Base-by-base conservation (phyloP, 2,329 filamentous ascomycete genomes). In the Monosporascus ibericus region DNA sequence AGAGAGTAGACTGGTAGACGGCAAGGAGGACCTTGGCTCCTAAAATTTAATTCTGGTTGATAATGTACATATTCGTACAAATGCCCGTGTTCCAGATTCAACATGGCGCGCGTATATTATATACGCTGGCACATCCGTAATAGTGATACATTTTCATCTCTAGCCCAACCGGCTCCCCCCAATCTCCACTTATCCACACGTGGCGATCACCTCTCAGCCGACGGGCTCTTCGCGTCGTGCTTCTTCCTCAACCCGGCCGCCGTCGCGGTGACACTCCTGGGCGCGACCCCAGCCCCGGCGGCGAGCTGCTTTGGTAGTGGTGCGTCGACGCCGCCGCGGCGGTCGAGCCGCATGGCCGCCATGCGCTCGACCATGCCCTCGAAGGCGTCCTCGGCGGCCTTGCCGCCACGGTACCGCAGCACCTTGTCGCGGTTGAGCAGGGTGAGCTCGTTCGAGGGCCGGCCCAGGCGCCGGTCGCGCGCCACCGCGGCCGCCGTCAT, bases 401-500 rank as follows among this genome's bases (percentile, higher is more conserved):
- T 24, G 42, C 79, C 72, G 57, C 81, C 72, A 56, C 91, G 80
- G 73, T 82, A 95, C 55, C 79, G 74, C 53, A 90, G 94, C 50
- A 95, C 90, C 73, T 97, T 97, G 58, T 78, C 76, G 46, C 92
- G 79, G 73, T 97, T 97, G 65, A 81, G 78, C 52, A 77, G 74
- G 36, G 92, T 96, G 61, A 94, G 75, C 34, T 88, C 79, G 60
- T 84, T 87, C 63, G 88, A 73, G 2, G 74, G 68, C 49, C 81
- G 76, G 39, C 83, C 78, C 15, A 83, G 69, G 47, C 69, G 65
- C 52, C 77, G 72, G 64, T 84, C 79, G 24, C 84, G 79, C 44
- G 89, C 90, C 6, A 97, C 78, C 0, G 90, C 86, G 62, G 87
- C 88, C 25, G 94, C 94, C 3, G 92, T 96, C 81, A 97, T 85